These are phyloP conservation scores for Magnolia officinalis DNA, from an alignment of 164 flowering plant species.

Conservation along the genomic window DNA sequence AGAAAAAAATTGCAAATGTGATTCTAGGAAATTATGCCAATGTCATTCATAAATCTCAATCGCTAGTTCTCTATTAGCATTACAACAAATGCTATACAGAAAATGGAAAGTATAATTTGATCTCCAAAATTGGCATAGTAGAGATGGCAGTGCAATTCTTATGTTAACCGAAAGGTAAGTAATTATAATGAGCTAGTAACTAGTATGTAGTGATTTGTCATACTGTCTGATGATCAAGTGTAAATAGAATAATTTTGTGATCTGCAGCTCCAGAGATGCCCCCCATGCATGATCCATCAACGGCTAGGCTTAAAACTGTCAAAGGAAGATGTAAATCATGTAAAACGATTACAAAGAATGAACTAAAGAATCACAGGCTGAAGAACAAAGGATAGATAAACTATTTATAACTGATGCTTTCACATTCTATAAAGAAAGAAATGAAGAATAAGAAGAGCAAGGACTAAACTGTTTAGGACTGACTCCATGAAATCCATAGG, in stretches of 20 bases:
- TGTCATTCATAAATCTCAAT: too few species aligned
- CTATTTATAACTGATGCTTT: too few species aligned
- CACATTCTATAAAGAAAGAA: background rate
- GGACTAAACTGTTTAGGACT: background rate
- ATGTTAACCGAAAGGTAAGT: background rate
- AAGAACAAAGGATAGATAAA: too few species aligned
- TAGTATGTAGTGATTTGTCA: background rate
- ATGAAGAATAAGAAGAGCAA: background rate
- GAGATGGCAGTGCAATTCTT: background rate
- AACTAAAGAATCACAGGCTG: background rate
- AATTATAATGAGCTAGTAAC: background rate
- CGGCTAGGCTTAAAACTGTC: slow-evolving; percentile 64
- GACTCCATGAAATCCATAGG: background rate
- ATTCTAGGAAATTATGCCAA: too few species aligned
- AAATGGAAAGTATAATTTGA: background rate
- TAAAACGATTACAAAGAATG: background rate
- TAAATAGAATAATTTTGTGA: slow-evolving; percentile 57
- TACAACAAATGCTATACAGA: background rate
- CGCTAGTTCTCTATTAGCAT: background rate
- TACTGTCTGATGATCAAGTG: slow-evolving; percentile 66
- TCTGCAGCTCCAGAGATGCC: slow-evolving; percentile 90
- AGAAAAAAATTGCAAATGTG: too few species aligned
- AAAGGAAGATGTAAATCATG: background rate
- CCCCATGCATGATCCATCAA: slow-evolving; percentile 63
- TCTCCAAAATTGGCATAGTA: background rate